A percentile compares a stretch with the other conserved stretches of the same genome.
Evolutionary conservation across 2,329 filamentous ascomycete genomes (phyloP).

Genomic region (Epichloe sibirici): DNA sequence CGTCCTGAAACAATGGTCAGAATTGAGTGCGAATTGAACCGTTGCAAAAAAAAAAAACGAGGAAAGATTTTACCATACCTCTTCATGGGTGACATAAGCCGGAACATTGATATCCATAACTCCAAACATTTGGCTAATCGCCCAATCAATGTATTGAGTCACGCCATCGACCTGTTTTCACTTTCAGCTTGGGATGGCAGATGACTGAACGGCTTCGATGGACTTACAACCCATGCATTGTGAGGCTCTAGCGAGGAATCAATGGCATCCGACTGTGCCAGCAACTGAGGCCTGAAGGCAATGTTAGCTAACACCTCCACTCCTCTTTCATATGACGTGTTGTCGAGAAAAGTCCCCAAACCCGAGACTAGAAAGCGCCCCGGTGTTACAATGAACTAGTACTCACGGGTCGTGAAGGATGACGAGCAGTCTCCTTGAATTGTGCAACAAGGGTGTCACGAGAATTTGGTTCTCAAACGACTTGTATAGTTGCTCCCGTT

Average conservation of each 20-base stretch:
- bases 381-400: not conserved
- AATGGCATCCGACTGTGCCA: slow-evolving; percentile 54
- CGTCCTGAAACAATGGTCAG: slow-evolving; percentile 24
- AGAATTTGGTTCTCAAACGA: slow-evolving; percentile 81
- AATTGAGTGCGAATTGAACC: not conserved
- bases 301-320: not conserved
- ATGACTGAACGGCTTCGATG: not conserved
- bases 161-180: slow-evolving; percentile 62
- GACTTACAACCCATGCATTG: slow-evolving; percentile 75
- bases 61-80: slow-evolving; percentile 27
- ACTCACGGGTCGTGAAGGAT: slow-evolving; percentile 85
- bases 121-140: slow-evolving; percentile 60
- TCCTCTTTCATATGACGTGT: not conserved
- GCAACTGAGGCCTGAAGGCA: slow-evolving; percentile 47
- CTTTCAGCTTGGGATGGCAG: slow-evolving; percentile 6
- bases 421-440: slow-evolving; percentile 58
- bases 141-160: slow-evolving; percentile 76
- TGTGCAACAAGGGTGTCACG: slow-evolving; percentile 59
- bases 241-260: slow-evolving; percentile 67
- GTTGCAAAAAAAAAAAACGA: not conserved
- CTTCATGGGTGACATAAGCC: slow-evolving; percentile 54
- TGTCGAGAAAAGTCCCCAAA: not conserved
- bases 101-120: slow-evolving; percentile 90
- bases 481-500: slow-evolving; percentile 57
- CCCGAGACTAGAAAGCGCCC: not conserved